Evolutionary conservation across 2,329 filamentous ascomycete genomes (phyloP), one percentile per base, ranked within the genome.

Genomic region (Amylocarpus encephaloides): DNA sequence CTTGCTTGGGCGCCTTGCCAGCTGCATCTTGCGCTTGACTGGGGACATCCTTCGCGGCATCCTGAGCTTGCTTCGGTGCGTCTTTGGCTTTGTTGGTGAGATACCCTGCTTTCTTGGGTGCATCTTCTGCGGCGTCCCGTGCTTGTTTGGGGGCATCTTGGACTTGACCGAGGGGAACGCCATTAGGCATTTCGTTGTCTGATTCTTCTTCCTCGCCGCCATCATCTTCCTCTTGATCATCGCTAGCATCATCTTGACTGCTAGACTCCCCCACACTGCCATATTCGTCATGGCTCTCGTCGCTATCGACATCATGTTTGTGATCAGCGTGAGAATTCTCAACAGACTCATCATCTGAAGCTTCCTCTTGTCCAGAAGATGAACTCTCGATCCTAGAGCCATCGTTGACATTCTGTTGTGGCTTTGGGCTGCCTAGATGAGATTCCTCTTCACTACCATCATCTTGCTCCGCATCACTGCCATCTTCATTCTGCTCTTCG

Each of bases 201-300:
- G 42, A 48, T 45, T 56, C 48, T n/a, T 48, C 49, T n/a, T 50
- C 51, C 12, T 49, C 46, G 6, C 38, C 33, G 16, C 44, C 39
- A 6, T 43, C 22, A 19, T 51, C 44, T 19, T 45, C 29, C 2
- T 49, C 40, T n/a, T 46, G 32, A 11, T 43, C 47, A 5, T 46
- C 35, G 15, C 45, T 41, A 16, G 42, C 46, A 16, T 48, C 38
- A 29, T 48, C 46, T 34, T 48, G 46, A 35, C 38, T 35, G 4
- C 40, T 19, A 6, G 13, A 15, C 18, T 41, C n/a, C 12, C 29
- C 40, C 7, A 6, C 22, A n/a, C 12, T n/a, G 40, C 19, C 40
- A 9, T 22, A 19, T 19, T 43, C 19, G 29, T 43, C 19, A n/a
- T 29, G 18, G 12, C 12, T n/a, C 12, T 43, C 40, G 29, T 43